These are phyloP conservation scores for Ascochyta viciae-villosae DNA, from an alignment of 2,329 filamentous ascomycete species.

Conservation along the genomic window DNA sequence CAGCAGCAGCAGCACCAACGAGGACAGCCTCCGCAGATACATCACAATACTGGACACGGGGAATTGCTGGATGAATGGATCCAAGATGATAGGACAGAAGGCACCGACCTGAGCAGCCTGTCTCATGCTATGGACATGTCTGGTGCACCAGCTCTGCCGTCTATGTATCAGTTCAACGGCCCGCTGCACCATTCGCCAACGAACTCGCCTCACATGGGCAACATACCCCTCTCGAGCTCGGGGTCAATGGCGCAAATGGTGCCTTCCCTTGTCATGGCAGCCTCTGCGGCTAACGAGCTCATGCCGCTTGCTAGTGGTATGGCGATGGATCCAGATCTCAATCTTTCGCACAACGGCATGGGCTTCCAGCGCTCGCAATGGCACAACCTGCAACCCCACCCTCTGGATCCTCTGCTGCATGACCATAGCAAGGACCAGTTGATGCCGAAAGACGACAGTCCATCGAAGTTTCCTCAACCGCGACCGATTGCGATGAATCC, in stretches of 20 bases:
- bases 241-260: constrained; percentile 45
- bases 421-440: constrained; percentile 42
- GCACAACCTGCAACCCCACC: constrained; percentile 37
- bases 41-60: constrained; percentile 31
- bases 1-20: constrained; percentile 16
- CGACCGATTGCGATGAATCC: constrained; percentile 50
- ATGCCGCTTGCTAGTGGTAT: constrained; percentile 45
- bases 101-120: constrained; percentile 29
- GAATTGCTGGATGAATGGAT: constrained; percentile 48
- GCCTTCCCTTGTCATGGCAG: constrained; percentile 50
- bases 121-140: constrained; percentile 44
- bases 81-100: constrained; percentile 47
- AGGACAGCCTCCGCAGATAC: constrained; percentile 9
- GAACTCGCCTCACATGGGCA: constrained; percentile 43
- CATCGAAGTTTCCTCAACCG: constrained; percentile 37
- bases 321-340: constrained; percentile 47
- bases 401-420: constrained; percentile 45
- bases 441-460: constrained; percentile 30
- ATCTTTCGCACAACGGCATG: constrained; percentile 36
- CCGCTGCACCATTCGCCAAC: constrained; percentile 47
- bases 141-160: constrained; percentile 43
- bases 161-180: constrained; percentile 50
- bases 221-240: constrained; percentile 37
- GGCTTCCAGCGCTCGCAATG: constrained; percentile 46
- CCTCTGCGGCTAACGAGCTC: constrained; percentile 50